phyloP scores from a whole-genome alignment of 2,329 filamentous ascomycete species.

The Xylariaceae sp. region DNA sequence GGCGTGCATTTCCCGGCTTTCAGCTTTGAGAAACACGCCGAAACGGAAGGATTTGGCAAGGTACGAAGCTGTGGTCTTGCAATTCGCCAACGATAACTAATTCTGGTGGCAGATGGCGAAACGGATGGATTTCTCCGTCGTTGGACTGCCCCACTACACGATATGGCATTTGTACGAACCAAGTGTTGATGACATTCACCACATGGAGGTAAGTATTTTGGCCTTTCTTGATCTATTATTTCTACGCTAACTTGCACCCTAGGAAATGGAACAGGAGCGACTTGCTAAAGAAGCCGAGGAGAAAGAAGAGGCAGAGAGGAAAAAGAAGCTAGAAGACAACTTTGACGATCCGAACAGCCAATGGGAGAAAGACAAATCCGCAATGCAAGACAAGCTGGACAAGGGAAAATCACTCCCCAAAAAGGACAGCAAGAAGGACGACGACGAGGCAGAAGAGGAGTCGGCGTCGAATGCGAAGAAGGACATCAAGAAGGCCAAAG shows the following conservation, averaged over 20 bases:
- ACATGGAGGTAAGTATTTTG: conserved; percentile 71
- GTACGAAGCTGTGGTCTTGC: conserved; percentile 45
- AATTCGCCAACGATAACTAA: conserved; percentile 9
- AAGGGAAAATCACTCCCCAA: conserved; percentile 34
- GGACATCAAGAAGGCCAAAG: conserved; percentile 16
- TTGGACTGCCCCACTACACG: conserved; percentile 94
- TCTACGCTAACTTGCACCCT: conserved; percentile 13
- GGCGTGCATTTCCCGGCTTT: conserved; percentile 98
- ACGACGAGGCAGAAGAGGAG: conserved; percentile 8
- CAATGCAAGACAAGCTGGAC: conserved; percentile 67
- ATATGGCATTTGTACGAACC: conserved; percentile 99
- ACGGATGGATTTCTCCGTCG: conserved; percentile 91
- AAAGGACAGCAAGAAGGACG: conserved; percentile 9
- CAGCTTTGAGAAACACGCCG: conserved; percentile 96
- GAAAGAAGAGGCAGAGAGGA: conserved; percentile 66
- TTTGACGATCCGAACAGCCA: conserved; percentile 75
- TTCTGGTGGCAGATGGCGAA: conserved; percentile 75
- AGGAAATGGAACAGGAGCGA: conserved; percentile 92
- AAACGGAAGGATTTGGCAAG: conserved; percentile 98
- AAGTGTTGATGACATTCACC: conserved; percentile 93
- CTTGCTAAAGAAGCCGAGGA: conserved; percentile 78
- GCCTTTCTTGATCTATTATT: background rate
- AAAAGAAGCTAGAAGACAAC: conserved; percentile 75
- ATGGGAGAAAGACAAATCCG: conserved; percentile 87
- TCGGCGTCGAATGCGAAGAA: conserved; percentile 16